Evolutionary conservation across 768 basidiomycete genomes (phyloP), one percentile per base, ranked within the genome.

Genomic region (Tephrocybe rancida): DNA sequence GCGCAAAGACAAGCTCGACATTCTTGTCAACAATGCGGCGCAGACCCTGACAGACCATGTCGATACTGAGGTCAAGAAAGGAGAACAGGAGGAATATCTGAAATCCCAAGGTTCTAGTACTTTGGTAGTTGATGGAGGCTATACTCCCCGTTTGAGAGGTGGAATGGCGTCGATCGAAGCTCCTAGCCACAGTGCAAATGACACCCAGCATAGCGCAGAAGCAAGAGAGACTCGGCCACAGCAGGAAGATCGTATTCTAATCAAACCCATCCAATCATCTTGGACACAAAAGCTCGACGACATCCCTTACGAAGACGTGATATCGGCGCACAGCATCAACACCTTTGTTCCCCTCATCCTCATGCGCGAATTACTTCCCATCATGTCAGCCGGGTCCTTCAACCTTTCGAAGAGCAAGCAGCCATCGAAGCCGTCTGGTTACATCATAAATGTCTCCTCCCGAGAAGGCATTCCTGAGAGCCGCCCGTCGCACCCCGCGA

Each of bases 291-390:
- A 56, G n/a, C 64, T 71, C 30, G 57, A 56, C 18, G 66, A 70
- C 38, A 71, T 72, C 24, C 67, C 68, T 5, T 73, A 72, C 56
- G 70, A 70, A 52, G 71, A 71, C 43, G 65, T 73, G 13, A 64
- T 74, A 39, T 66, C 68, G 7, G 70, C 70, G 1, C 71, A 70
- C 25, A 70, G 70, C 39, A 65, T 74, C 46, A 71, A 72, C 50
- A 65, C 70, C 0, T 71, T 72, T 56, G 70, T 69, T 41, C 73
- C 71, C 16, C 69, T 73, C 54, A 71, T 71, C 45, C 66, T 74
- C 29, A 63, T 71, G 19, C 63, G 71, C 21, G 69, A 69, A 44
- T 61, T 68, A n/a, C 60, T 71, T 30, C 61, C 64, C 14, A 58
- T 67, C 50, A 67, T 72, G 65, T 56, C 51, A 19, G 39, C 50